Evolutionary conservation across 2,329 filamentous ascomycete genomes (phyloP).

Genomic region (Trichoderma sp.): DNA sequence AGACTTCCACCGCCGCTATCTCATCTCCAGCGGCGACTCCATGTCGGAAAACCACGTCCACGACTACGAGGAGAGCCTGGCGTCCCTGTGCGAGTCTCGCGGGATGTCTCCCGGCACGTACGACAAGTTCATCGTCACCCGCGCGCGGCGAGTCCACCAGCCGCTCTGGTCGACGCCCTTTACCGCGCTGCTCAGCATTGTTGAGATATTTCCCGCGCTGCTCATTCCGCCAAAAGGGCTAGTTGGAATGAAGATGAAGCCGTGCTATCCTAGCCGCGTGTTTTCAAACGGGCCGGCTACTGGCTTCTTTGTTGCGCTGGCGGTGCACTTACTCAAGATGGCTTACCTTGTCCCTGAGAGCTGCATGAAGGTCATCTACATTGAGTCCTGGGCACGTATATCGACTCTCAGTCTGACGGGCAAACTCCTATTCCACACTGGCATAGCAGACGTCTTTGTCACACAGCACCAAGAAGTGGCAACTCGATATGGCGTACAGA

Average conservation of each 20-base stretch:
- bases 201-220: conserved; percentile 61
- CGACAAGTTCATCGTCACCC: conserved; percentile 67
- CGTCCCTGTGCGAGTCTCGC: conserved; percentile 25
- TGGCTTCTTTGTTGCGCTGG: conserved; percentile 70
- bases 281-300: conserved; percentile 89
- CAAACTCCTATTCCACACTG: conserved; percentile 64
- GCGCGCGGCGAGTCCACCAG: conserved; percentile 83
- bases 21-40: conserved; percentile 74
- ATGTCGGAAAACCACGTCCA: conserved; percentile 70
- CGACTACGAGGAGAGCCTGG: conserved; percentile 42
- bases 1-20: conserved; percentile 72
- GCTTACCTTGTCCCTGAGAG: conserved; percentile 46
- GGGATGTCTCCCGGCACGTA: conserved; percentile 50
- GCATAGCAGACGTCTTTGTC: conserved; percentile 73
- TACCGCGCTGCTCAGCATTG: conserved; percentile 66
- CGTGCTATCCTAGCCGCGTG: conserved; percentile 69
- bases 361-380: conserved; percentile 74
- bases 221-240: conserved; percentile 33
- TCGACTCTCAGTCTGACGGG: conserved; percentile 82
- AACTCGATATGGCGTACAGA: conserved; percentile 42
- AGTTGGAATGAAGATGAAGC: conserved; percentile 23
- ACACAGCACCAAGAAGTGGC: conserved; percentile 77
- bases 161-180: conserved; percentile 71
- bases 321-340: conserved; percentile 51
- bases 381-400: conserved; percentile 92